phyloP scores from a whole-genome alignment of 768 basidiomycete species.

The Agrocybe pediades region DNA sequence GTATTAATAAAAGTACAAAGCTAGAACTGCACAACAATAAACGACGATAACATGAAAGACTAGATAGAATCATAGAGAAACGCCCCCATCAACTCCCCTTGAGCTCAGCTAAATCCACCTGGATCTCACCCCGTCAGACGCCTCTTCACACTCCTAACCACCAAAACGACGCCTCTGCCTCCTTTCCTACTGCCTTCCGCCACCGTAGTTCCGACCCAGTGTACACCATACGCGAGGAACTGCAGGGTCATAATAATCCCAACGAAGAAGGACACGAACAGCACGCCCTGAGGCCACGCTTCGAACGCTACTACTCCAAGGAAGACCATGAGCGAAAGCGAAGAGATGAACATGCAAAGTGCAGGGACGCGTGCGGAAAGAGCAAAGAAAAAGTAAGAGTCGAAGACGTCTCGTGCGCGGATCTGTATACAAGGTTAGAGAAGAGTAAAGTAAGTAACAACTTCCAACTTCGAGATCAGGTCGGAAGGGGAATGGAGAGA shows the following conservation, averaged over 20 bases:
- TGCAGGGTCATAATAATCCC: conserved; percentile 65
- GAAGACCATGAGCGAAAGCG: conserved; percentile 60
- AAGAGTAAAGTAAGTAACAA: not conserved
- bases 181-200: conserved; percentile 24
- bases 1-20: too few species aligned
- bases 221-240: conserved; percentile 60
- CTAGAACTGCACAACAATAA: too few species aligned
- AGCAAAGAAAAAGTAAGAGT: conserved; percentile 67
- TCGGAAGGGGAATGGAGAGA: not conserved
- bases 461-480: too few species aligned
- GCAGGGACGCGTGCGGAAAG: conserved; percentile 66
- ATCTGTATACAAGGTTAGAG: conserved; percentile 26
- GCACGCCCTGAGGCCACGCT: conserved; percentile 64
- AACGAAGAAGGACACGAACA: conserved; percentile 56
- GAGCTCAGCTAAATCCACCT: too few species aligned
- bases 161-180: conserved; percentile 19
- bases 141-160: conserved; percentile 14
- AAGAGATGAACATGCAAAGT: conserved; percentile 58
- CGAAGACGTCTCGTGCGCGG: conserved; percentile 58
- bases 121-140: conserved; percentile 2
- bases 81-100: too few species aligned
- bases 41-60: too few species aligned
- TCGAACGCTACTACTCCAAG: conserved; percentile 61
- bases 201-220: conserved; percentile 32
- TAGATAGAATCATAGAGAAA: too few species aligned